Base-by-base conservation (phyloP, 2,329 filamentous ascomycete genomes). In the Calonectria montana region DNA sequence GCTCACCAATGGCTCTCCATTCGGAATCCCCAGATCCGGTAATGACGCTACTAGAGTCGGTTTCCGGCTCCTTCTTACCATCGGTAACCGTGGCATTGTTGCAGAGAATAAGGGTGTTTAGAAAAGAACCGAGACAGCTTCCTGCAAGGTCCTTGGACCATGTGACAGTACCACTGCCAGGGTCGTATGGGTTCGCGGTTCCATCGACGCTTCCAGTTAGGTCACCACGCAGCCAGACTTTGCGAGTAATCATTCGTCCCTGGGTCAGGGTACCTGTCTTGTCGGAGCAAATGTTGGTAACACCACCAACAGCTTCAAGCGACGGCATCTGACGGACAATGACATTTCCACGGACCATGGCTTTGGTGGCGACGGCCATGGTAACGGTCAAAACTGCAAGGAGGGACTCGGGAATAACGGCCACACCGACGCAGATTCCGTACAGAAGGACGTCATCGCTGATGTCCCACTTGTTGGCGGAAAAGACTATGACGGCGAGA, bases 341-440 rank as follows among this genome's bases (percentile, higher is more conserved):
- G 53, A 93, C 91, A 74, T 93, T 87, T 9, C 90, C 87, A 77
- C 88, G 88, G 55, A 89, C 88, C 91, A 93, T 92, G 21, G 89
- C 87, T 75, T 91, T 91, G 23, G 90, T 91, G 4, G 90, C 91
- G 65, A 91, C 89, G 41, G 91, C 90, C 86, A 94, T 93, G 18
- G 92, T 93, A 74, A 94, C 91, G 37, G 92, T 94, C 76, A 94
- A 83, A 48, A 94, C 92, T 29, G 91, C 92, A 59, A 93, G 91
- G 29, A 94, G 87, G 9, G 91, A 91, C 78, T 92, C 91, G 3
- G 88, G 91, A 71, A 93, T 92, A 75, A 92, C 90, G 15, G 89
- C 90, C 23, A 93, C 89, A 74, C 88, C 89, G 53, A 91, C 89
- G 53, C 88, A 91, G 73, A 91, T 90, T 70, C 88, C 89, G 76